Conservation (phyloP, 202 grass and related monocot genomes). For the Musa balbisiana region DNA sequence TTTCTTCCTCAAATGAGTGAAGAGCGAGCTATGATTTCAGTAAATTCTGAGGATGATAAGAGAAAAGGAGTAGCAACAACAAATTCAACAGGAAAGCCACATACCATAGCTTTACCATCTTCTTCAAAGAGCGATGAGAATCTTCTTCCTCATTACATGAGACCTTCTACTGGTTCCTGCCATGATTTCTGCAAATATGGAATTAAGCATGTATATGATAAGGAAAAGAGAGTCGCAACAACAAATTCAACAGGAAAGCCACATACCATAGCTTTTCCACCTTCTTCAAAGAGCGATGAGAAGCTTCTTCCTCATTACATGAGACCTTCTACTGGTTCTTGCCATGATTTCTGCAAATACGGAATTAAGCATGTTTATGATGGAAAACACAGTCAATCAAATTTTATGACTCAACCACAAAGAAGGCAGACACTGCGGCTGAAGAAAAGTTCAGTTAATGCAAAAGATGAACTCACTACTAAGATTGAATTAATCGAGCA, state of each 20-base stretch:
- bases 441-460: constrained; percentile 11
- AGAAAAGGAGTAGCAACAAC: not conserved
- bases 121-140: constrained; percentile 33
- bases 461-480: constrained; percentile 31
- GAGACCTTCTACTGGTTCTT: constrained; percentile 45
- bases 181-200: constrained; percentile 82
- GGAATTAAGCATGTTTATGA: constrained; percentile 38
- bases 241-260: constrained; percentile 7
- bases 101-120: not conserved
- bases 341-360: constrained; percentile 78
- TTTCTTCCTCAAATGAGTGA: constrained; percentile 25
- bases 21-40: not conserved
- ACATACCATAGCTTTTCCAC: not conserved
- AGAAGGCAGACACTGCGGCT: constrained; percentile 18
- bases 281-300: constrained; percentile 25
- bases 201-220: constrained; percentile 23
- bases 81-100: constrained; percentile 9
- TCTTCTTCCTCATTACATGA: constrained; percentile 47
- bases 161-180: constrained; percentile 47
- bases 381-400: not conserved
- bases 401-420: constrained; percentile 9
- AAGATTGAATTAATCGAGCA: constrained; percentile 17
- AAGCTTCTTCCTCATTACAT: constrained; percentile 52
- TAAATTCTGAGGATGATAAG: not conserved
- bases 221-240: not conserved